A percentile compares a stretch with the other conserved stretches of the same genome.
phyloP scores from a whole-genome alignment of 495 filamentous ascomycete genomes.

The Aspergillus homomorphus region DNA sequence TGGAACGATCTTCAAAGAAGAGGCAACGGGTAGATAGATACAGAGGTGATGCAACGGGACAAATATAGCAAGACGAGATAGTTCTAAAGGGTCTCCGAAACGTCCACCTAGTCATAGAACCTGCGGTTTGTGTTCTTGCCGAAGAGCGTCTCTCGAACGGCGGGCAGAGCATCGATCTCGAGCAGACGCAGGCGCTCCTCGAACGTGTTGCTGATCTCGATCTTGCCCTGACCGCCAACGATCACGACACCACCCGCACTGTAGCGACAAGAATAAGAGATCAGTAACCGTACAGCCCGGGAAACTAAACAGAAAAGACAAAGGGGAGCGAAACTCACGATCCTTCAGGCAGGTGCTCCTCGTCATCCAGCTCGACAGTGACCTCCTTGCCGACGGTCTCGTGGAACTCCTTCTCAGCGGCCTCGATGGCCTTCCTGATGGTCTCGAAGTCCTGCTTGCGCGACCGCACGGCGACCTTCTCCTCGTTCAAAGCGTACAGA shows the following conservation, averaged over 20 bases:
- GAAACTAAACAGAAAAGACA: slow-evolving; percentile 4
- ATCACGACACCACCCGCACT: slow-evolving; percentile 84
- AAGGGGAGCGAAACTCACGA: slow-evolving; percentile 59
- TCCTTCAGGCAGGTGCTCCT: slow-evolving; percentile 73
- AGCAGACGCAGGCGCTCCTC: slow-evolving; percentile 86
- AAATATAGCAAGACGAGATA: slow-evolving; percentile 7
- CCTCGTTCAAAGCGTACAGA: slow-evolving; percentile 80
- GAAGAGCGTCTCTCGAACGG: slow-evolving; percentile 79
- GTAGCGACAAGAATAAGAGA: neutral
- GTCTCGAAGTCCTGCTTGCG: slow-evolving; percentile 75
- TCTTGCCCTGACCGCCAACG: slow-evolving; percentile 81
- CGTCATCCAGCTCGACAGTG: slow-evolving; percentile 70
- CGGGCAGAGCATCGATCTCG: slow-evolving; percentile 78
- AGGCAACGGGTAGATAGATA: slow-evolving; percentile 21
- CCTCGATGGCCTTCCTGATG: slow-evolving; percentile 69
- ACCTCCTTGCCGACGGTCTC: slow-evolving; percentile 62
- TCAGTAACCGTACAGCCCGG: slow-evolving; percentile 16
- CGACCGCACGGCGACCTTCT: slow-evolving; percentile 65
- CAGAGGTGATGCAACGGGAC: slow-evolving; percentile 10
- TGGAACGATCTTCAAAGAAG: slow-evolving; percentile 17
- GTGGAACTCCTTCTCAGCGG: slow-evolving; percentile 78
- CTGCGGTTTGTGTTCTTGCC: slow-evolving; percentile 89
- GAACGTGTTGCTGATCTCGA: slow-evolving; percentile 97
- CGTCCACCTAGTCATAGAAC: slow-evolving; percentile 74
- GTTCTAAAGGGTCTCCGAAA: slow-evolving; percentile 8